These are phyloP conservation scores for Lithocarpus polystachyus DNA, from an alignment of 306 rosid genomes.

Conservation along the genomic window DNA sequence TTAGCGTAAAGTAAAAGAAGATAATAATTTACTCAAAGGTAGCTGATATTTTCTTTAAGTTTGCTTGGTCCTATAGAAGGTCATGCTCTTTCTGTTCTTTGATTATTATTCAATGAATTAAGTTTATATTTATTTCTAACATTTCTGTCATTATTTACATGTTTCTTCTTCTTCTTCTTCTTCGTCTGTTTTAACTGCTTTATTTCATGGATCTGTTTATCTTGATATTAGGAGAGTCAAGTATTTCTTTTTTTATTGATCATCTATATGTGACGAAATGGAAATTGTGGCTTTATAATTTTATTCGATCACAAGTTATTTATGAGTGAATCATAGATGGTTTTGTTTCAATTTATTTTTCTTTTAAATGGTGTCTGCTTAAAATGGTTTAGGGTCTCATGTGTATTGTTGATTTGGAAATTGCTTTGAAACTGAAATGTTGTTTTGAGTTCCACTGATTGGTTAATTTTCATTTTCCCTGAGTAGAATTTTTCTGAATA, in stretches of 20 bases:
- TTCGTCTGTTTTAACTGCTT: slow-evolving; percentile 3
- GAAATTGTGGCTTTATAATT: slow-evolving; percentile 9
- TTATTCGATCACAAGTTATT: neutral
- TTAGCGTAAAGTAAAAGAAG: neutral
- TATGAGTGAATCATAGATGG: no score
- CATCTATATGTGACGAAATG: neutral
- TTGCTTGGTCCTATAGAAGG: neutral
- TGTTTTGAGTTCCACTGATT: neutral
- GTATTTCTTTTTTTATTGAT: neutral
- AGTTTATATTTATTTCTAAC: neutral
- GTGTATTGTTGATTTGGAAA: neutral
- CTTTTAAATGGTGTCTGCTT: neutral
- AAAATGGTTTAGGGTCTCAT: neutral
- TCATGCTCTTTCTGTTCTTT: neutral
- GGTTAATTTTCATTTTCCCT: neutral
- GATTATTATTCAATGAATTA: neutral
- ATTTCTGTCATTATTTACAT: neutral
- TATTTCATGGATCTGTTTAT: neutral
- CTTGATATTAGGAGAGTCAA: neutral
- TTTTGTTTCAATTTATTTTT: neutral
- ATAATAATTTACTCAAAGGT: neutral
- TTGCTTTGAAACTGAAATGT: neutral
- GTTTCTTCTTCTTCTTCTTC: neutral
- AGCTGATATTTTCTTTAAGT: neutral
- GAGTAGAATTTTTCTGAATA: neutral